Evolutionary conservation across 202 grass and related monocot species (phyloP), one percentile per base, ranked within the genome.

Genomic region (Schoenoplectus tabernaemontani): DNA sequence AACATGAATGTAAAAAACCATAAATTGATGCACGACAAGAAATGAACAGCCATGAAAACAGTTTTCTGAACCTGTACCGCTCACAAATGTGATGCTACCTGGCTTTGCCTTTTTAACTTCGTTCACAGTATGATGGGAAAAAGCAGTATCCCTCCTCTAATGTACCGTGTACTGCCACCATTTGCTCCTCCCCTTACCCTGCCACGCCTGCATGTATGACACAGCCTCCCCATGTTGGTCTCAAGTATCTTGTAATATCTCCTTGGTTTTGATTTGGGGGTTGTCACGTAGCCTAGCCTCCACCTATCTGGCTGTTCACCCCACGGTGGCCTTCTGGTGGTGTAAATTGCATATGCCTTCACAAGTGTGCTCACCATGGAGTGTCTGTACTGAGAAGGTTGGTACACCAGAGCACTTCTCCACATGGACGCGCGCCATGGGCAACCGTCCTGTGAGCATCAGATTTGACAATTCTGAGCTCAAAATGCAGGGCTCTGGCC

Each of bases 121-220:
- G 88, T 48, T 96, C 90, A 86, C 96, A 99, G 16, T 99, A 99
- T 81, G 88, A 81, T 39, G 92, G 96, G 89, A 99, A 88, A 83
- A 86, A 71, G 19, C 83, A 88, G 57, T 95, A 99, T 63, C 96
- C 96, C 88, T 99, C 91, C 80, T 99, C 96, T 84, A 99, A 92
- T 20, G 96, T 99, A 62, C 96, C 96, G 68, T 99, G 92, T 65
- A 99, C 86, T 32, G 89, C 85, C 77, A 92, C 92, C 90, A 99
- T n/a, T n/a, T 92, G 78, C 96, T 99, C 80, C 96, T 88, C 88
- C 93, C 96, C 59, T 99, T 99, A 71, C 96, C 96, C 57, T 92
- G 88, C 90, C 96, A 95, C 58, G 96, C 96, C 78, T 99, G 96
- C 96, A 99, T 98, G 76, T 98, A 98, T 64, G 91, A 95, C 42